These are phyloP conservation scores for Farysia itapuensis DNA, from an alignment of 1,284 basidiomycete genomes.

Conservation along the genomic window DNA sequence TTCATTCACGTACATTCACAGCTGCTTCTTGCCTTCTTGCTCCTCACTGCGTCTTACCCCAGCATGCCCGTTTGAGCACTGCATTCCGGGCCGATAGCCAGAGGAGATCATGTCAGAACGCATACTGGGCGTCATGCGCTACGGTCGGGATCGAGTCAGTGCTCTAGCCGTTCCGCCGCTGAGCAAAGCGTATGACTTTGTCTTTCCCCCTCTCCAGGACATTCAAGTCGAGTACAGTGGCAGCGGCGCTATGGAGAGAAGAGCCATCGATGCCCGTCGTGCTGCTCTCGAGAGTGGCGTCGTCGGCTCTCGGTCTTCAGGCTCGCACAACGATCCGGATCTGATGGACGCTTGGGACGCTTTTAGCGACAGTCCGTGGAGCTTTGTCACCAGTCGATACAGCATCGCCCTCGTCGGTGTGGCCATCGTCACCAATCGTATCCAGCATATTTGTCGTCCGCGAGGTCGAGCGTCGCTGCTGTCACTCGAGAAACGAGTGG, in stretches of 20 bases:
- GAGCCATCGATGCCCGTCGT: constrained; percentile 2
- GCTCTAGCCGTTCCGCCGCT: constrained; percentile 12
- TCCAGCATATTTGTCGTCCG: constrained; percentile 54
- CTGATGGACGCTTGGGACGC: constrained; percentile 21
- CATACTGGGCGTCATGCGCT: constrained; percentile 7
- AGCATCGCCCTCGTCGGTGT: constrained; percentile 39
- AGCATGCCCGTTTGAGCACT: too few relatives aligned
- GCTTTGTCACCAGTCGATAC: constrained; percentile 50
- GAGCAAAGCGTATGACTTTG: constrained; percentile 17
- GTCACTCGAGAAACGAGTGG: constrained; percentile 16
- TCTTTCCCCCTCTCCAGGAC: constrained; percentile 25
- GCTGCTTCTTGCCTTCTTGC: too few relatives aligned
- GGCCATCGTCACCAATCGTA: constrained; percentile 47
- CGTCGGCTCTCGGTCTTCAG: neutral
- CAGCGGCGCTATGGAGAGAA: constrained; percentile 1
- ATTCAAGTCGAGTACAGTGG: neutral
- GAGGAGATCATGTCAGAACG: constrained; percentile 20
- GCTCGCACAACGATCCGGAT: neutral
- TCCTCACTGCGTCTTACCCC: too few relatives aligned
- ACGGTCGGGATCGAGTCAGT: constrained; percentile 12
- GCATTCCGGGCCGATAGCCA: too few relatives aligned
- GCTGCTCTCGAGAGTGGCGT: constrained; percentile 1
- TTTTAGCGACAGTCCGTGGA: constrained; percentile 40
- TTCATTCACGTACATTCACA: too few relatives aligned
- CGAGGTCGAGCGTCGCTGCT: constrained; percentile 32